Base-by-base conservation (phyloP, 305 asterid species). In the Stenogyne calaminthoides region DNA sequence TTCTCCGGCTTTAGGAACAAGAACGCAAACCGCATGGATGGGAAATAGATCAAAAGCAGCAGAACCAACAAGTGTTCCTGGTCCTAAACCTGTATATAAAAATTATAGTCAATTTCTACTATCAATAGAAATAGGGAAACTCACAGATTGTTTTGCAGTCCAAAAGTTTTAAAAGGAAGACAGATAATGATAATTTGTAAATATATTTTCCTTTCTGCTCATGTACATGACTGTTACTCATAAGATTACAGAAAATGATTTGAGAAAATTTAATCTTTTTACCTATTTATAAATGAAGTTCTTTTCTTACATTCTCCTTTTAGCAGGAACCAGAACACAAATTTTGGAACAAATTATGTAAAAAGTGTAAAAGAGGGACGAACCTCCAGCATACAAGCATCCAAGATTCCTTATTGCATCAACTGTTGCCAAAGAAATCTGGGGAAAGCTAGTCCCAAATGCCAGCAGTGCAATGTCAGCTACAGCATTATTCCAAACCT, bases 41-140 rank as follows among this genome's bases (percentile, higher is more conserved):
- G 98, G 99, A 80, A 90, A 94, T 14, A 94, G 91, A 86, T 94
- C 99, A 56, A 94, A 94, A 27, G 99, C 99, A 75, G 99, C 98
- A n/a, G 99, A 94, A 59, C 98, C 99, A 75, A 94, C 95, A 54
- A 94, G 96, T 39, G 99, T 94, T 67, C 95, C 99, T 29, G 99
- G 99, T 70, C 99, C 99, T 80, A 91, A 80, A 82, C 99, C 99
- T 94, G 82, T 77, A 36, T 64, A 70, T 59, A 11, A 67, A 58
- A 55, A 65, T 61, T 56, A 36, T 40, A 52, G 11, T 16, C 9
- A 74, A 20, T 10, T 32, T 52, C 29, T 54, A 55, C 25, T 9
- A 63, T 57, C 68, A 14, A 69, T 49, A 71, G 54, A 40, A 63
- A 37, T 81, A 77, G 5, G 55, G 70, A 11, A 37, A 51, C 40